Conservation (phyloP, 1,139 yeast genomes). For the Yamadazyma dendronema region DNA sequence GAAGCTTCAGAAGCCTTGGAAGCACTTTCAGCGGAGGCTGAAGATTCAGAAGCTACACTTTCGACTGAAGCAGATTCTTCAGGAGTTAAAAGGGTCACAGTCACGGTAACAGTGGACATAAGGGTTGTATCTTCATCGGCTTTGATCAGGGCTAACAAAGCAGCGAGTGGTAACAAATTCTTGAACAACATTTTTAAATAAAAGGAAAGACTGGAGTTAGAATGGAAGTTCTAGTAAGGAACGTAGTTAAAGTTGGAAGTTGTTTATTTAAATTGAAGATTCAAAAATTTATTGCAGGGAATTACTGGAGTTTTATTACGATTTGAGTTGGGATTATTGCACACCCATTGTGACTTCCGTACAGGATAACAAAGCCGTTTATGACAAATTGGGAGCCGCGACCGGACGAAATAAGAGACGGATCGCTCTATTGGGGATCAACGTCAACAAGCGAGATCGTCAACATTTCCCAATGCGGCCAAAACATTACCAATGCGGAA, state of each 20-base stretch:
- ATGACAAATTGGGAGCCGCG: background rate
- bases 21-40: constrained; percentile 12
- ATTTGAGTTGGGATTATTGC: background rate
- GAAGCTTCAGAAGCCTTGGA: constrained; percentile 19
- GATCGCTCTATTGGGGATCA: background rate
- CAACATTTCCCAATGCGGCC: constrained; percentile 1
- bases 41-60: constrained; percentile 18
- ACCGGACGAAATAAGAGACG: background rate
- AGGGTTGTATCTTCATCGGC: constrained; percentile 45
- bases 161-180: constrained; percentile 20
- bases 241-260: background rate
- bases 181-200: constrained; percentile 28
- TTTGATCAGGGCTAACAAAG: constrained; percentile 26
- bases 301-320: constrained; percentile 7
- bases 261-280: background rate
- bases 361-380: constrained; percentile 1
- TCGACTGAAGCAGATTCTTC: constrained; percentile 33
- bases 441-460: background rate
- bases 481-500: background rate
- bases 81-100: constrained; percentile 44
- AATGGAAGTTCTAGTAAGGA: background rate
- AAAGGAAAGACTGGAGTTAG: constrained; percentile 35
- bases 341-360: background rate
- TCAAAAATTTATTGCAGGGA: constrained; percentile 1
- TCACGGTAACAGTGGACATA: constrained; percentile 39